These are phyloP conservation scores for Nitzschia sp. DNA, from an alignment of 108 stramenopile species.

Conservation along the genomic window DNA sequence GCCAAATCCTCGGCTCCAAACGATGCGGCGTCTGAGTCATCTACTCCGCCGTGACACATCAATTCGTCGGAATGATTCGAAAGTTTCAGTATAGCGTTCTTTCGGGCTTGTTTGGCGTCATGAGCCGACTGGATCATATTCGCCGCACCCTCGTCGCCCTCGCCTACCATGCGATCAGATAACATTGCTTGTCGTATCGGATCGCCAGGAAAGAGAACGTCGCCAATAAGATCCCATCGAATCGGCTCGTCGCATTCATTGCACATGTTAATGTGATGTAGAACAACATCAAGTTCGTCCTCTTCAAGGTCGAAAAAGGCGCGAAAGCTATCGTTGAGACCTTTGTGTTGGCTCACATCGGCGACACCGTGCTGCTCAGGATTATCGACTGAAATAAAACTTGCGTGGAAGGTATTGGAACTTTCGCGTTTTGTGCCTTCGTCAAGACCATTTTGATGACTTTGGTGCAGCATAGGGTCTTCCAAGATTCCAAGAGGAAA, in stretches of 20 bases:
- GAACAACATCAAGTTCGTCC: not conserved
- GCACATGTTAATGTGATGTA: not conserved
- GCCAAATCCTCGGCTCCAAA: no score
- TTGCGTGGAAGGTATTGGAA: not conserved
- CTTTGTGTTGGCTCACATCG: not conserved
- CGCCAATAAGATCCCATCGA: constrained; percentile 14
- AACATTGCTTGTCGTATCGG: not conserved
- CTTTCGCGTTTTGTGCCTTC: not conserved
- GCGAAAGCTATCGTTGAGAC: not conserved
- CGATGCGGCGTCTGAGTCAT: no score
- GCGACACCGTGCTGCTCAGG: not conserved
- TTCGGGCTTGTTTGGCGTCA: not conserved
- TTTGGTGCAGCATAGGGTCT: not conserved
- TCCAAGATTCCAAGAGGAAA: constrained; percentile 2
- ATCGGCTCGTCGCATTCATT: not conserved
- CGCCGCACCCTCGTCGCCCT: not conserved
- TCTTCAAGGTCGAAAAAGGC: not conserved
- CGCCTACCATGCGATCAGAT: not conserved
- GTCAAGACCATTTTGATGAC: not conserved
- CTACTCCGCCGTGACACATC: no score
- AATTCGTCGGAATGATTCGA: not conserved
- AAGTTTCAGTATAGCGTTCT: not conserved
- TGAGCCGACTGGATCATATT: not conserved
- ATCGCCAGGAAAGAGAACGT: constrained; percentile 7
- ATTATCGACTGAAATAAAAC: not conserved